Evolutionary conservation across 2,329 filamentous ascomycete genomes (phyloP), one percentile per base, ranked within the genome.

Genomic region (Epichloe hybrida): DNA sequence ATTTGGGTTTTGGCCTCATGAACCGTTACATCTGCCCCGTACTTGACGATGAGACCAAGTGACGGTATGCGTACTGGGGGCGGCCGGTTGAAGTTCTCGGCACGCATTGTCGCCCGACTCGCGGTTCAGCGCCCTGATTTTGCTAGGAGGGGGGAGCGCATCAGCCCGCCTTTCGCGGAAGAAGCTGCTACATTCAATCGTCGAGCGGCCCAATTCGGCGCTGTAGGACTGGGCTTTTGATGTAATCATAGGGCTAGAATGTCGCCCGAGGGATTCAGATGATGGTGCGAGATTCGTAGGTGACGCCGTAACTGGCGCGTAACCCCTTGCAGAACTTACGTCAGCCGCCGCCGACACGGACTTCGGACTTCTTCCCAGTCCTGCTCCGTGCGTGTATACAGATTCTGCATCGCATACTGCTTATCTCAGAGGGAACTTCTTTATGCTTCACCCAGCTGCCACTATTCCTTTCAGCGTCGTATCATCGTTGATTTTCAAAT

Each of bases 31-130:
- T 63, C 51, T 44, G 55, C 57, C 49, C 66, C 62, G 49, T 66
- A 69, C 51, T 69, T 69, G 50, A 69, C 60, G 36, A 64, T 13
- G 12, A 69, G 53, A 2, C 60, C 61, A 20, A 67, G 53, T 5
- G 61, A 63, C 48, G 62, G 61, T 20, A 69, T 54, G 20, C 47
- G 54, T 48, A 68, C 64, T 15, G 64, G 64, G 2, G 58, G 49
- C 13, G 65, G 60, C 17, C 57, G 58, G 45, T 60, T 50, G 44
- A 65, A 62, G 4, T 34, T 51, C 48, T 40, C 51, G 13, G 54
- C 56, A 42, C 50, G 40, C 5, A 38, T 20, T 20, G 35, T 46
- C 36, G 23, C 57, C 56, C 20, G 56, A 57, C 17, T 50, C 49
- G 35, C 57, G 46, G 49, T 63, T 64, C 40, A 63, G 53, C 23